A percentile compares a stretch with the other conserved stretches of the same genome.
These are phyloP conservation scores for Hebeloma cylindrosporum DNA, from an alignment of 768 basidiomycete genomes.

Conservation along the genomic window DNA sequence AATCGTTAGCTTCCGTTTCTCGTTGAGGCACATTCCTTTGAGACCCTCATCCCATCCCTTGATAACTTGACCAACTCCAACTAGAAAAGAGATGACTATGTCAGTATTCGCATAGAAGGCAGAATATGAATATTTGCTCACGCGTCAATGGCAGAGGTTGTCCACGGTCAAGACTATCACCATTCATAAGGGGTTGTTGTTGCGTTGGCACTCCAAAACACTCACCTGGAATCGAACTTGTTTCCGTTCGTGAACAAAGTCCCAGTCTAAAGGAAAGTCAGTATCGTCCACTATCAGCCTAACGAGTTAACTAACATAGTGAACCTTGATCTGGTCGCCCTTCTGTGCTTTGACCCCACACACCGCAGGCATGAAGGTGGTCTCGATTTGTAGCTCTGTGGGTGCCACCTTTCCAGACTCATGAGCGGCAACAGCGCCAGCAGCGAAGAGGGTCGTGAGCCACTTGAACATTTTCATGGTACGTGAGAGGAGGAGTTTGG, in stretches of 20 bases:
- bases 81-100: slow-evolving; percentile 33
- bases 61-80: slow-evolving; percentile 81
- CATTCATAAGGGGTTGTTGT: neutral
- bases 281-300: neutral
- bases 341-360: slow-evolving; percentile 55
- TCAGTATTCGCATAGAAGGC: neutral
- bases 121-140: slow-evolving; percentile 25
- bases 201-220: neutral
- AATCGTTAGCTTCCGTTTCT: slow-evolving; percentile 89
- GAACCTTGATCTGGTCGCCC: slow-evolving; percentile 69
- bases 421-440: slow-evolving; percentile 41
- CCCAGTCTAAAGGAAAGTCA: slow-evolving; percentile 57
- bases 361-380: slow-evolving; percentile 55
- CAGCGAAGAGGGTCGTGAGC: slow-evolving; percentile 47
- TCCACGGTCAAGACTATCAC: slow-evolving; percentile 64
- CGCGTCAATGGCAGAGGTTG: slow-evolving; percentile 77
- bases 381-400: slow-evolving; percentile 59
- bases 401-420: slow-evolving; percentile 36
- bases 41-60: slow-evolving; percentile 85
- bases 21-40: slow-evolving; percentile 79
- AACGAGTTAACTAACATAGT: slow-evolving; percentile 56
- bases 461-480: slow-evolving; percentile 53
- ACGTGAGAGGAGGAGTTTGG: no score
- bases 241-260: slow-evolving; percentile 71
- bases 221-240: slow-evolving; percentile 89